A percentile compares a stretch with the other conserved stretches of the same genome.
phyloP scores from a whole-genome alignment of 1,284 basidiomycete genomes.

The Acaromyces ingoldii region DNA sequence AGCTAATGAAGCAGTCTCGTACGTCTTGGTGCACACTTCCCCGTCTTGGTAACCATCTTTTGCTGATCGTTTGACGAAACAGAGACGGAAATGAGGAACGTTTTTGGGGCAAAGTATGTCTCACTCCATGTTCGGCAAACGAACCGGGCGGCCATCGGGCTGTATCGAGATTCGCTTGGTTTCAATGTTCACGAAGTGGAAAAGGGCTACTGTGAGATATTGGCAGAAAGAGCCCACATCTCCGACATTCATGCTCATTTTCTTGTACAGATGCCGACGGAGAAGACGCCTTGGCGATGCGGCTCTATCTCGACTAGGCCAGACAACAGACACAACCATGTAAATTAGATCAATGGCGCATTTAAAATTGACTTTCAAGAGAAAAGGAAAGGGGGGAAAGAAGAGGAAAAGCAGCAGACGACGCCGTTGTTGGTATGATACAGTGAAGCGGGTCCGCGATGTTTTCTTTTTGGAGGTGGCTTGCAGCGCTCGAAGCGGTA shows the following conservation, averaged over 20 bases:
- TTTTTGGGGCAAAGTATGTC: conserved; percentile 45
- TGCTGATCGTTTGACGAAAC: background rate
- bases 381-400: no score
- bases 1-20: conserved; percentile 50
- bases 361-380: no score
- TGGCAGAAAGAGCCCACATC: background rate
- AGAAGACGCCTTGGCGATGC: conserved; percentile 48
- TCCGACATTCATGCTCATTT: background rate
- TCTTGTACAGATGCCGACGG: conserved; percentile 44
- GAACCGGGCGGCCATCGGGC: conserved; percentile 48
- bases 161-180: conserved; percentile 48
- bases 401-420: no score
- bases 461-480: no score
- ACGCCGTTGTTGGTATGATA: no score
- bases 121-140: conserved; percentile 49
- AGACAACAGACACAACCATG: no score
- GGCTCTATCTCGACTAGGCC: conserved; percentile 29
- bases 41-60: background rate
- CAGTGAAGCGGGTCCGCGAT: no score
- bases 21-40: conserved; percentile 14
- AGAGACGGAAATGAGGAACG: conserved; percentile 49
- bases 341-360: no score
- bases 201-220: conserved; percentile 39
- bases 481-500: no score
- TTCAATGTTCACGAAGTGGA: conserved; percentile 47